A percentile compares a stretch with the other conserved stretches of the same genome.
Conservation (phyloP, 2,329 filamentous ascomycete genomes). For the Chalara sp. region DNA sequence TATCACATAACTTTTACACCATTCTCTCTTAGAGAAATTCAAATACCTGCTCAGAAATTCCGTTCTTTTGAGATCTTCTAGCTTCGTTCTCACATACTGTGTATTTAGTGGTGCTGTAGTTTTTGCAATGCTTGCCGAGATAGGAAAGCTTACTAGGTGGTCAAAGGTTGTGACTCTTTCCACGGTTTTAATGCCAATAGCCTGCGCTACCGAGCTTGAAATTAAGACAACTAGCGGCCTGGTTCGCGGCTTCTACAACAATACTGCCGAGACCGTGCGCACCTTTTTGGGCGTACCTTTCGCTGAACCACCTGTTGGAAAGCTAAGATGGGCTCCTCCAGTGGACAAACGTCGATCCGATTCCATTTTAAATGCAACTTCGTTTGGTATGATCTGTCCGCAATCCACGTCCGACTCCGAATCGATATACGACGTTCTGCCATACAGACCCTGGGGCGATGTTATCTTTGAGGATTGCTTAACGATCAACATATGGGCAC, state of each 20-base stretch:
- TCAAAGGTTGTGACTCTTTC: no score
- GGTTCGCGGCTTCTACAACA: constrained; percentile 11
- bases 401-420: constrained; percentile 7
- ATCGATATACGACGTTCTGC: constrained; percentile 5
- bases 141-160: no score
- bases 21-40: no score
- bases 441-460: constrained; percentile 6
- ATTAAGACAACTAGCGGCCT: constrained; percentile 11
- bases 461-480: constrained; percentile 28
- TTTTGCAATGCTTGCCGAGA: no score
- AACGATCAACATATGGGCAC: constrained; percentile 30
- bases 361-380: constrained; percentile 10
- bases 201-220: no score
- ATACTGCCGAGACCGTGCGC: constrained; percentile 11
- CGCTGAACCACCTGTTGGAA: constrained; percentile 29
- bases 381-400: constrained; percentile 14
- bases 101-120: no score
- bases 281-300: constrained; percentile 34
- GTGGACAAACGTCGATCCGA: constrained; percentile 7
- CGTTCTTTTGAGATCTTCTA: no score
- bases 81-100: no score
- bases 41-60: no score
- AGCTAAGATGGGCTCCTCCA: constrained; percentile 29
- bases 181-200: no score
- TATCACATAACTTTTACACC: no score